These are phyloP conservation scores for Geosmithia flava DNA, from an alignment of 2,329 filamentous ascomycete genomes.

Conservation along the genomic window DNA sequence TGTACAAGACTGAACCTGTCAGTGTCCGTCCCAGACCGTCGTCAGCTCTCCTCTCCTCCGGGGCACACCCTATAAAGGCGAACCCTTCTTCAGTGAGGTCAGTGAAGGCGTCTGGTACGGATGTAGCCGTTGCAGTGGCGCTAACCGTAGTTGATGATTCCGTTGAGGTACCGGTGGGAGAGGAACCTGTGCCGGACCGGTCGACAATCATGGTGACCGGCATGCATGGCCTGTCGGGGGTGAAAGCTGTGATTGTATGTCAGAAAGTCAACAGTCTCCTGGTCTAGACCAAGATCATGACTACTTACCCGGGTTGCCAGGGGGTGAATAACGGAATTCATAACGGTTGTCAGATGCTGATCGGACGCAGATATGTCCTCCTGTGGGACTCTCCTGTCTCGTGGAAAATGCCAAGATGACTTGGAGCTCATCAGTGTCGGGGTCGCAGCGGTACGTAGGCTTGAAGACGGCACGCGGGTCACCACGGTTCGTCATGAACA, in stretches of 20 bases:
- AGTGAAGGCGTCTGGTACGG: background rate
- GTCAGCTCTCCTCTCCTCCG: background rate
- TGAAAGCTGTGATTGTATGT: background rate
- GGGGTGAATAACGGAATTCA: constrained; percentile 29
- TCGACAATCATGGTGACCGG: background rate
- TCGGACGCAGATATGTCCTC: constrained; percentile 26
- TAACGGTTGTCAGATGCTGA: constrained; percentile 20
- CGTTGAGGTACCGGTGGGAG: background rate
- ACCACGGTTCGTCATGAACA: constrained; percentile 31
- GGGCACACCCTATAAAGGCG: background rate
- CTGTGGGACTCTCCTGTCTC: constrained; percentile 13
- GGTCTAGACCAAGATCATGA: background rate
- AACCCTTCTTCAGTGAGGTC: background rate
- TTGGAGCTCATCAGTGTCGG: constrained; percentile 25
- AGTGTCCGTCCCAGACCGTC: background rate
- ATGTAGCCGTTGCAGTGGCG: background rate
- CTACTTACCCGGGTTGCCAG: constrained; percentile 21
- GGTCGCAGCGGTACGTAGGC: constrained; percentile 26
- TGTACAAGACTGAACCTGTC: no score
- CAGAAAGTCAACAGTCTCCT: background rate
- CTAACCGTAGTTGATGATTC: background rate
- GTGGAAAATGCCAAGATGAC: constrained; percentile 19
- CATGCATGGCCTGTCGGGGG: background rate
- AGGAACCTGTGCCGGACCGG: background rate
- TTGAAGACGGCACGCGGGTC: constrained; percentile 27